Conservation (phyloP, 768 basidiomycete species). For the Boletus sp. region DNA sequence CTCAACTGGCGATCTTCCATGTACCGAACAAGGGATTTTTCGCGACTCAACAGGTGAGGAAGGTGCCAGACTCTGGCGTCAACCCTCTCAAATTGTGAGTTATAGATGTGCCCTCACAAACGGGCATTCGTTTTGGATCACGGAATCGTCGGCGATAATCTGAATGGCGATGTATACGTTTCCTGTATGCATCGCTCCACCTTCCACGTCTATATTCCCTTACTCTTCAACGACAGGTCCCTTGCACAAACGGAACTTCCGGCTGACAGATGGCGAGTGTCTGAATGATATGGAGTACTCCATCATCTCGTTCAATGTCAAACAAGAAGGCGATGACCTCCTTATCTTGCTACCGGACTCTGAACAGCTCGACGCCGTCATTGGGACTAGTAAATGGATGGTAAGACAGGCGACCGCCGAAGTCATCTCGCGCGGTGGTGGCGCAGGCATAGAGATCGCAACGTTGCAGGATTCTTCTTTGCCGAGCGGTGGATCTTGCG, state of each 20-base stretch:
- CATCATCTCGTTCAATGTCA: slow-evolving; percentile 61
- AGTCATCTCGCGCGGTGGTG: slow-evolving; percentile 28
- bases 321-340: slow-evolving; percentile 43
- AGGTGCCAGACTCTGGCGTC: not conserved
- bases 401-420: slow-evolving; percentile 51
- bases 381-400: slow-evolving; percentile 67
- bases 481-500: too few species aligned
- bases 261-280: slow-evolving; percentile 54
- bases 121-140: slow-evolving; percentile 71
- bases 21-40: slow-evolving; percentile 58
- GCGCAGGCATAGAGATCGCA: slow-evolving; percentile 38
- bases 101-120: slow-evolving; percentile 47
- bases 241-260: slow-evolving; percentile 67
- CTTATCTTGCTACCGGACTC: slow-evolving; percentile 51
- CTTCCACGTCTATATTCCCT: not conserved
- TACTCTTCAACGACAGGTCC: slow-evolving; percentile 39
- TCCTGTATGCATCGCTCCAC: slow-evolving; percentile 39
- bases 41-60: slow-evolving; percentile 64
- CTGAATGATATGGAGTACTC: slow-evolving; percentile 57
- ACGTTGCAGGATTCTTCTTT: not conserved
- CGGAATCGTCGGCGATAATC: slow-evolving; percentile 65
- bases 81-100: not conserved
- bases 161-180: slow-evolving; percentile 49
- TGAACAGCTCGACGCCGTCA: slow-evolving; percentile 54
- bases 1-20: slow-evolving; percentile 67